These are phyloP conservation scores for Gigaspora rosea DNA, from an alignment of 192 early-diverging fungal species.

Conservation along the genomic window DNA sequence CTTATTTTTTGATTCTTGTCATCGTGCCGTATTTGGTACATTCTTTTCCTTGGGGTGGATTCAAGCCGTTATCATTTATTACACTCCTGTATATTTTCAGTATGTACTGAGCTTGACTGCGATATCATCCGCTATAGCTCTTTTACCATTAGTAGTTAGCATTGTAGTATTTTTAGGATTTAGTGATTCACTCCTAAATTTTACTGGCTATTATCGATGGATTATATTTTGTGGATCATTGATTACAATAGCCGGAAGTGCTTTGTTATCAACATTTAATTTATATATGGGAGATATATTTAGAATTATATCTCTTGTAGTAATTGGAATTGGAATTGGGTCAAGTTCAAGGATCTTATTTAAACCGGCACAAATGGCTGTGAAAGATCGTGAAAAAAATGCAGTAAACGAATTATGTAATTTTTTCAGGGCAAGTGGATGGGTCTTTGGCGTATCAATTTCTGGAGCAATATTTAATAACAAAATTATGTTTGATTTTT, in stretches of 20 bases:
- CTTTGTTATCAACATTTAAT: constrained; percentile 2
- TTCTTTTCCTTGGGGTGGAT: constrained; percentile 30
- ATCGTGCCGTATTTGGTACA: constrained; percentile 21
- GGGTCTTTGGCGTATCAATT: constrained; percentile 10
- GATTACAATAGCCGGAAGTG: background rate
- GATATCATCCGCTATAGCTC: background rate
- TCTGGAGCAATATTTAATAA: constrained; percentile 27
- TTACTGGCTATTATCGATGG: background rate
- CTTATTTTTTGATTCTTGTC: constrained; percentile 10
- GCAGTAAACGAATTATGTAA: constrained; percentile 3
- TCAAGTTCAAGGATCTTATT: constrained; percentile 1
- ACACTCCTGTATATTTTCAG: constrained; percentile 25
- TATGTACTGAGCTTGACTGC: background rate
- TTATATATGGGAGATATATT: background rate
- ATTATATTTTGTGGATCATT: constrained; percentile 10
- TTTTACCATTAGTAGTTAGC: constrained; percentile 17
- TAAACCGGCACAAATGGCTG: background rate
- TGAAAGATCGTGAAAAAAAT: background rate
- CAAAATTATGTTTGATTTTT: background rate
- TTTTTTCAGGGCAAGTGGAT: constrained; percentile 22
- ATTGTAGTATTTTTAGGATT: constrained; percentile 2
- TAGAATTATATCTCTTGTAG: background rate
- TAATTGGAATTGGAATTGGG: constrained; percentile 27
- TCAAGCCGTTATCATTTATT: constrained; percentile 24
- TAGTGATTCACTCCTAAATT: background rate